Base-by-base conservation (phyloP, 495 filamentous ascomycete species). In the Thozetella sp. region DNA sequence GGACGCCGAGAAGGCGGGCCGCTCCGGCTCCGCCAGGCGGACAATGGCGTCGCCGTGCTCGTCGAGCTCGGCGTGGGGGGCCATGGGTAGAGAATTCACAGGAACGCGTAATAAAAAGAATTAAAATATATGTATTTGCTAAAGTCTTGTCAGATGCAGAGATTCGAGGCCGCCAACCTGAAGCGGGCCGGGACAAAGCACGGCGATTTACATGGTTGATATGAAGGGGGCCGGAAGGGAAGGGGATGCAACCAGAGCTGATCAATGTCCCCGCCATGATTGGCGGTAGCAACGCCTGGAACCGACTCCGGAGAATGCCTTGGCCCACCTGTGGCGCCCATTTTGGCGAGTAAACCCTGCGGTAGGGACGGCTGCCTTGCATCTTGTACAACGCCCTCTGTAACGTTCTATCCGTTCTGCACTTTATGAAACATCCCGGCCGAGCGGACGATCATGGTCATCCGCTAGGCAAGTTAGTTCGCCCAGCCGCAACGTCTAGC, bases 31-130 rank as follows among this genome's bases (percentile, higher is more conserved):
- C 11, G 43, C 43, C 10, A 19, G n/a, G 3, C 43, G 43, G 4
- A 48, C 43, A 20, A 48, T 48, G 43, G 43, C 43, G 12, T 48
- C 43, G 43, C 43, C 43, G n/a, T 48, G 43, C 43, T 48, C 43
- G 43, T 48, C 43, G 43, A 48, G 4, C 43, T 48, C 43, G 6
- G 43, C 43, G n/a, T 48, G 43, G 9, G 43, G 43, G 9, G 43
- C 43, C 43, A 48, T 48, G 43, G 43, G n/a, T n/a, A n/a, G n/a
- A n/a, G n/a, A n/a, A n/a, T n/a, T n/a, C n/a, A n/a, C n/a, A n/a
- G n/a, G n/a, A n/a, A n/a, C n/a, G n/a, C n/a, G n/a, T n/a, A 37
- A 37, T 37, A 6, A 6, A 6, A 37, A 37, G 30, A 37, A 37
- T 37, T 15, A 37, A 37, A 37, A 37, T n/a, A n/a, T n/a, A 37